Conservation (phyloP, 2,329 filamentous ascomycete species). For the Trichoderma cornu-damae region DNA sequence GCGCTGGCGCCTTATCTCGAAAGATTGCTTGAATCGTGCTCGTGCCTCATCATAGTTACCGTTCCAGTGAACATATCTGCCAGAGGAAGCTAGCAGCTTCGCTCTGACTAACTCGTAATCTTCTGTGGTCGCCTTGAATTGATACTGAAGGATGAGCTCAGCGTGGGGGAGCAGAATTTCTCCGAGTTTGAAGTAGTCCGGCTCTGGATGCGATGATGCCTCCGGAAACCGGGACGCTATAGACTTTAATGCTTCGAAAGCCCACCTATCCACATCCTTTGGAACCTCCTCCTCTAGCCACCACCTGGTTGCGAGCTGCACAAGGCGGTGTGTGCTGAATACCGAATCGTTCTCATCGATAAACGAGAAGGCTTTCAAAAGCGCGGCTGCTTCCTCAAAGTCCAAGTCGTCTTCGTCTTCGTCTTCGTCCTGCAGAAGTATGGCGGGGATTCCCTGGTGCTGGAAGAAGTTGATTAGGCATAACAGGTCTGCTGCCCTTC, state of each 20-base stretch:
- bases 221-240: not conserved
- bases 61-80: conserved; percentile 8
- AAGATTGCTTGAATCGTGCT: conserved; percentile 3
- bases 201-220: not conserved
- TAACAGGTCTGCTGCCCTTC: conserved; percentile 11
- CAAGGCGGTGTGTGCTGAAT: conserved; percentile 17
- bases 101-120: conserved; percentile 1
- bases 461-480: conserved; percentile 17
- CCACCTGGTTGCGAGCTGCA: conserved; percentile 14
- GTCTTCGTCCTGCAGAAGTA: not conserved
- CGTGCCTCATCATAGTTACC: conserved; percentile 11
- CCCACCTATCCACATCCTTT: conserved; percentile 6
- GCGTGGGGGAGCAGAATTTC: conserved; percentile 13
- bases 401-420: conserved; percentile 3
- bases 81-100: conserved; percentile 4
- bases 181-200: not conserved
- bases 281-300: conserved; percentile 14
- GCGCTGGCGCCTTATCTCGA: not conserved
- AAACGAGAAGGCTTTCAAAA: conserved; percentile 15
- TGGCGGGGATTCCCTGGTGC: conserved; percentile 9
- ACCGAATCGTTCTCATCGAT: conserved; percentile 3
- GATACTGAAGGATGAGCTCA: conserved; percentile 12
- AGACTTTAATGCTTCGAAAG: conserved; percentile 8
- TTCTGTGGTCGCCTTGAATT: not conserved
- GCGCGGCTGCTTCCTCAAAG: conserved; percentile 1